Evolutionary conservation across 192 early-diverging fungal species (phyloP).

Genomic region (Funneliformis mosseae): DNA sequence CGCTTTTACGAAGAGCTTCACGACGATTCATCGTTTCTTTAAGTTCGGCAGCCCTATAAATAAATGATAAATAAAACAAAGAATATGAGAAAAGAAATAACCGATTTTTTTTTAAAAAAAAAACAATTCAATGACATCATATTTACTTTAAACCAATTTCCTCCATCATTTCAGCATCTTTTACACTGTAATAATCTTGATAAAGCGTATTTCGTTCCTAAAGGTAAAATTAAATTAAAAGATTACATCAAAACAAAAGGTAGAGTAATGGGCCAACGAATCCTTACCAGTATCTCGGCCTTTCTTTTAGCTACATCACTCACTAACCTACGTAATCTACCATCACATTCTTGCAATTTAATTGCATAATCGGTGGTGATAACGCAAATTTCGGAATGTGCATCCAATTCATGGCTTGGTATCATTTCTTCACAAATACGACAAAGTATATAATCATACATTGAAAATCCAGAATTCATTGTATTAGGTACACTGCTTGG

Average conservation of each 20-base stretch:
- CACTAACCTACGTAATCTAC: conserved; percentile 57
- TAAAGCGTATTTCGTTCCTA: conserved; percentile 46
- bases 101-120: too few species aligned
- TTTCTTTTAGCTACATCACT: conserved; percentile 54
- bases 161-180: conserved; percentile 47
- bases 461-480: conserved; percentile 13
- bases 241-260: conserved; percentile 46
- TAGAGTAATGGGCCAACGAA: conserved; percentile 38
- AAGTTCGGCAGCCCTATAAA: conserved; percentile 10
- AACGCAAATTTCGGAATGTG: conserved; percentile 80
- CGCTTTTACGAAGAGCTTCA: conserved; percentile 28
- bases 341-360: conserved; percentile 62
- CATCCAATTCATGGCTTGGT: conserved; percentile 61
- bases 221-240: conserved; percentile 46
- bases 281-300: conserved; percentile 46
- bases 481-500: neutral
- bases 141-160: conserved; percentile 24
- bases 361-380: conserved; percentile 72
- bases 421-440: conserved; percentile 87
- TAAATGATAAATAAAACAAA: neutral
- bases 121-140: neutral
- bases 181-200: conserved; percentile 45
- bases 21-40: conserved; percentile 31
- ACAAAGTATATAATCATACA: conserved; percentile 62
- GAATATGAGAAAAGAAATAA: neutral